These are phyloP conservation scores for Lodderomyces pseudojiufengensis DNA, from an alignment of 1,139 yeast genomes.

Conservation along the genomic window DNA sequence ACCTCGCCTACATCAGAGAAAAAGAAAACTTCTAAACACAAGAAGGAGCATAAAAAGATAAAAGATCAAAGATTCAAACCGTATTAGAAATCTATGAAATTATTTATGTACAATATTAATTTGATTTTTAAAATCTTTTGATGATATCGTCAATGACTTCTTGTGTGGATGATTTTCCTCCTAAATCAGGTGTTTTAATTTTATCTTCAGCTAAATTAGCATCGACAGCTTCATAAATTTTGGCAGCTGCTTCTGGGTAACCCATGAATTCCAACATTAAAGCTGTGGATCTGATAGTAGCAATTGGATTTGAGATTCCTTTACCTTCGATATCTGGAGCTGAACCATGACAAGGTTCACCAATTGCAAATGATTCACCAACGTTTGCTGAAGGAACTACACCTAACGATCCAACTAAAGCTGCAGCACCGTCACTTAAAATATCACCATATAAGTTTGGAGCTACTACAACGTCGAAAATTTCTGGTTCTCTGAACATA, in stretches of 20 bases:
- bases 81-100: slow-evolving; percentile 26
- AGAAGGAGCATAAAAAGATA: slow-evolving; percentile 22
- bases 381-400: slow-evolving; percentile 98
- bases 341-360: slow-evolving; percentile 99
- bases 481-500: slow-evolving; percentile 96
- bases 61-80: slow-evolving; percentile 47
- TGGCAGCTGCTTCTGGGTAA: slow-evolving; percentile 81
- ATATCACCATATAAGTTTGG: slow-evolving; percentile 98
- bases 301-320: slow-evolving; percentile 94
- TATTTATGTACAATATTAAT: background rate
- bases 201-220: slow-evolving; percentile 80
- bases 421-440: slow-evolving; percentile 98
- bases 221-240: slow-evolving; percentile 91
- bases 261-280: slow-evolving; percentile 97
- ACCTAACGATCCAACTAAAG: slow-evolving; percentile 95
- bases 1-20: background rate
- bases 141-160: slow-evolving; percentile 82
- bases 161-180: slow-evolving; percentile 82
- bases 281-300: slow-evolving; percentile 96
- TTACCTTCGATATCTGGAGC: slow-evolving; percentile 98
- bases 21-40: slow-evolving; percentile 11
- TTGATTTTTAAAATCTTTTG: slow-evolving; percentile 38
- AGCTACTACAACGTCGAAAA: slow-evolving; percentile 96
- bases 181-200: slow-evolving; percentile 90
- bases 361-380: slow-evolving; percentile 92